Percentiles rank a stretch among this genome's conserved stretches.
Conservation (phyloP, 495 filamentous ascomycete genomes). For the Xanthoparmelia taractica region DNA sequence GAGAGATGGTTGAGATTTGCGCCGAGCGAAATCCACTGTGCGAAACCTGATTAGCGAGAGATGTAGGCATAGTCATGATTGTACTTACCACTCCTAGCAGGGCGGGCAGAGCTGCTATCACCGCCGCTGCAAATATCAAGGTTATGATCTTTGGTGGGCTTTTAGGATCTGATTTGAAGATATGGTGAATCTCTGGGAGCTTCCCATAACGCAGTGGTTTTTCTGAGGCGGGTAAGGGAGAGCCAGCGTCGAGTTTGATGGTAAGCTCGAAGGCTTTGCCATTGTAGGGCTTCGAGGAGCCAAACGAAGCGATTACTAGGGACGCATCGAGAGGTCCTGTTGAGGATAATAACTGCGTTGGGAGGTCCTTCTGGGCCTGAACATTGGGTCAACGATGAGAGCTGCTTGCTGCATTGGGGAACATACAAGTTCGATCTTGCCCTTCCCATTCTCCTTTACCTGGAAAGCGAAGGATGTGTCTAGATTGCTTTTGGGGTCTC, state of each 20-base stretch:
- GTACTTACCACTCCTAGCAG: constrained; percentile 61
- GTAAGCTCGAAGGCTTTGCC: constrained; percentile 59
- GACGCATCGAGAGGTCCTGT: constrained; percentile 62
- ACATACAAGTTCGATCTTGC: constrained; percentile 71
- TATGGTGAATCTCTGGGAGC: constrained; percentile 79
- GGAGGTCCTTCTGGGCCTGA: constrained; percentile 85
- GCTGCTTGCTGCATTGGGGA: not conserved
- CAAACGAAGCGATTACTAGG: constrained; percentile 81
- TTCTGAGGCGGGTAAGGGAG: constrained; percentile 47
- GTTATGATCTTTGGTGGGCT: constrained; percentile 80
- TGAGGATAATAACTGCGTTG: constrained; percentile 66
- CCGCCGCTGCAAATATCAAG: constrained; percentile 63
- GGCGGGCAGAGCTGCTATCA: constrained; percentile 61
- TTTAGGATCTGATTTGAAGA: constrained; percentile 70
- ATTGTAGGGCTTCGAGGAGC: constrained; percentile 57
- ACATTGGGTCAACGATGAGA: constrained; percentile 27
- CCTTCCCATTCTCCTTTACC: constrained; percentile 83
- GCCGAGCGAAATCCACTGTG: constrained; percentile 70
- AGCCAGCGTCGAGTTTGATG: constrained; percentile 52
- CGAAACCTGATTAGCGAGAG: not conserved
- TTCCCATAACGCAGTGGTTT: constrained; percentile 72
- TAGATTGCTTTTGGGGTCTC: constrained; percentile 63
- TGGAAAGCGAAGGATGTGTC: constrained; percentile 84
- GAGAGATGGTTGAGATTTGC: constrained; percentile 76
- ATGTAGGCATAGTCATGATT: not conserved